Evolutionary conservation across 768 basidiomycete species (phyloP).

Genomic region (Lactarius akahatsu): DNA sequence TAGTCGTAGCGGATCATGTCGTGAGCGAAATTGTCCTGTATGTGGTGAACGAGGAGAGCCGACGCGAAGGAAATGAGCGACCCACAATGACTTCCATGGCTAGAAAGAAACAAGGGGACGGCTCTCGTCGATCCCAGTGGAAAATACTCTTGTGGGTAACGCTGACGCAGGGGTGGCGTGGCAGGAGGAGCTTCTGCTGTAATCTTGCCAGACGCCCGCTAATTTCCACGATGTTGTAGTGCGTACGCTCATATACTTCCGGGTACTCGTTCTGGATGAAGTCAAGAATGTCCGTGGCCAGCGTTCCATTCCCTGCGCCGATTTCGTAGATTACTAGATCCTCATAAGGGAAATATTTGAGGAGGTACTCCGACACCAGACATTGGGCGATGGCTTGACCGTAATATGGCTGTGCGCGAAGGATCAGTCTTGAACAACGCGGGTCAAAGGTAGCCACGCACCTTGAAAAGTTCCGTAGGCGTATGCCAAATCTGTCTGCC

Average conservation of each 20-base stretch:
- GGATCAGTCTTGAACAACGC: slow-evolving; percentile 17
- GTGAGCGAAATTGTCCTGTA: slow-evolving; percentile 93
- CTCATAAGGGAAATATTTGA: slow-evolving; percentile 95
- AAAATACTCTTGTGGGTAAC: slow-evolving; percentile 81
- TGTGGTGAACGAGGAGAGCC: background rate
- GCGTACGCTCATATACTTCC: slow-evolving; percentile 89
- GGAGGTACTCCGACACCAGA: slow-evolving; percentile 86
- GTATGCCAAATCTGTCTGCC: slow-evolving; percentile 98
- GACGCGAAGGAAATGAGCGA: slow-evolving; percentile 29
- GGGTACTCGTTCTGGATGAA: slow-evolving; percentile 76
- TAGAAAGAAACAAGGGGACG: slow-evolving; percentile 87
- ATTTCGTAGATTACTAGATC: slow-evolving; percentile 97
- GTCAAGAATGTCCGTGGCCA: slow-evolving; percentile 86
- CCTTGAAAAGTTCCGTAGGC: slow-evolving; percentile 96
- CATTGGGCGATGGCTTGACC: slow-evolving; percentile 88
- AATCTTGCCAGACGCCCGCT: slow-evolving; percentile 70
- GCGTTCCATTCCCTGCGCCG: slow-evolving; percentile 95
- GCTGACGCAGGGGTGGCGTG: slow-evolving; percentile 63
- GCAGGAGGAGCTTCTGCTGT: slow-evolving; percentile 66
- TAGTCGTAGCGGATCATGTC: slow-evolving; percentile 92
- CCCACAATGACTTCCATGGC: slow-evolving; percentile 94
- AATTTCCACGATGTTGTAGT: slow-evolving; percentile 95
- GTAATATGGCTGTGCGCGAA: slow-evolving; percentile 76
- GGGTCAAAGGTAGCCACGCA: slow-evolving; percentile 37
- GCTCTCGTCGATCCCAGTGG: slow-evolving; percentile 72